Base-by-base conservation (phyloP, 2,329 filamentous ascomycete species). In the Aspergillus novoparasiticus region DNA sequence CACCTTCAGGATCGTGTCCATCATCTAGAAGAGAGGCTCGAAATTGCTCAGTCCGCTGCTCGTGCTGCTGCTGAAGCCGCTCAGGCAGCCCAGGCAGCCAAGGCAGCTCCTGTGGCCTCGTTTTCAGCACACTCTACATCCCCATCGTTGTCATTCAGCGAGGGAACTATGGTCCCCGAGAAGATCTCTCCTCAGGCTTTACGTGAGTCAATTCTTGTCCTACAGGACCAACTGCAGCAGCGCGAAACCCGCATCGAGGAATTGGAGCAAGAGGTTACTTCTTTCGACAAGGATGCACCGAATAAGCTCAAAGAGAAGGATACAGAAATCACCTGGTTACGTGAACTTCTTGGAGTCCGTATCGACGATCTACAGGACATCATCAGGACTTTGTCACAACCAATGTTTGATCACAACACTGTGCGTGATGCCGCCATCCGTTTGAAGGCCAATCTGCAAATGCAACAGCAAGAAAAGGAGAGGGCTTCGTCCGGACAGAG, bases 401-500 rank as follows among this genome's bases (percentile, higher is more conserved):
- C 93, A 5, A 82, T 85, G 30, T 95, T 92, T 75, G 90, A 98
- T 76, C 87, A 88, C 62, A 88, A 93, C 66, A 85, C 87, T 6
- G 91, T 97, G 67, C 92, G 91, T 71, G 94, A 98, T 75, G 93
- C 94, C 6, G 92, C 93, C 41, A 98, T 98, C 70, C 90, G 95
- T 59, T 89, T 99, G 64, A 92, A 93, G 75, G 92, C 95, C 16
- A 97, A 97, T 73, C 84, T 99, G 41, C 93, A 98, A 76, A 99
- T 99, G 95, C 94, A 99, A 78, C 92, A 96, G 75, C 93, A 97
- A 76, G 94, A 97, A 79, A 92, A 93, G 58, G 94, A 98, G 77
- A 87, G 95, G 64, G 89, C 92, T 0, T 86, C 92, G 79, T 89
- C 90, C 59, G 89, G 83, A 23, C 77, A 81, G 64, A 87, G 84